Conservation (phyloP, 352 stramenopile species). For the Globisporangium middletonii region DNA sequence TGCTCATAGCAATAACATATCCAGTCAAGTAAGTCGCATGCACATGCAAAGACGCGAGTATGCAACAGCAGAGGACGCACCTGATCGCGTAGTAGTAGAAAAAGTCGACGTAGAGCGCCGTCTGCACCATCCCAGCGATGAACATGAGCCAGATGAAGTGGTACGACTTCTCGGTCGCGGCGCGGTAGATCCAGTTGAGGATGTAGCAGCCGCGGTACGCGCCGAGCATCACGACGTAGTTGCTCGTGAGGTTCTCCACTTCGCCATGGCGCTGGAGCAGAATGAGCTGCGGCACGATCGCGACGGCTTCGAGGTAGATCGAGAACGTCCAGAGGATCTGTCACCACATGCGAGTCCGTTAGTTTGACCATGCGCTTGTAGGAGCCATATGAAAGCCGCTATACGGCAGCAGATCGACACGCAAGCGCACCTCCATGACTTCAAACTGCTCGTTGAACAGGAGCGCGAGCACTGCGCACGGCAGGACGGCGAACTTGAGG, state of each 20-base stretch:
- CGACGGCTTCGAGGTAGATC: slow-evolving; percentile 98
- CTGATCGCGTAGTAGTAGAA: slow-evolving; percentile 99
- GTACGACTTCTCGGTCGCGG: slow-evolving; percentile 94
- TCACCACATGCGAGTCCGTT: neutral
- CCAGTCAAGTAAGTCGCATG: neutral
- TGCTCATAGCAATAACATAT: slow-evolving; percentile 11
- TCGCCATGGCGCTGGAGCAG: slow-evolving; percentile 97
- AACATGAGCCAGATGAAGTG: slow-evolving; percentile 99
- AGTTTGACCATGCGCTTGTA: neutral
- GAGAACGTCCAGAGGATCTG: slow-evolving; percentile 98
- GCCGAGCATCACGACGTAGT: slow-evolving; percentile 99
- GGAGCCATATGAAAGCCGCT: neutral
- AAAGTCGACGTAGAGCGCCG: slow-evolving; percentile 98
- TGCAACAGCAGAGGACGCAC: slow-evolving; percentile 20
- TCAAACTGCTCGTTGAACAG: slow-evolving; percentile 93
- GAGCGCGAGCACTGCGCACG: slow-evolving; percentile 94
- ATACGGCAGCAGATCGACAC: neutral
- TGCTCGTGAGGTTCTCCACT: slow-evolving; percentile 98
- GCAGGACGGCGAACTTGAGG: slow-evolving; percentile 95
- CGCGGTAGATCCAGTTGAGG: slow-evolving; percentile 99
- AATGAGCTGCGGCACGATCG: slow-evolving; percentile 99
- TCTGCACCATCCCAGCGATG: slow-evolving; percentile 98
- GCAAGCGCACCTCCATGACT: slow-evolving; percentile 66
- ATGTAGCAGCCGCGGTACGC: slow-evolving; percentile 98
- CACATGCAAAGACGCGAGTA: slow-evolving; percentile 8